Evolutionary conservation across 2,329 filamentous ascomycete genomes (phyloP).

Genomic region (Cladosporium sp.): DNA sequence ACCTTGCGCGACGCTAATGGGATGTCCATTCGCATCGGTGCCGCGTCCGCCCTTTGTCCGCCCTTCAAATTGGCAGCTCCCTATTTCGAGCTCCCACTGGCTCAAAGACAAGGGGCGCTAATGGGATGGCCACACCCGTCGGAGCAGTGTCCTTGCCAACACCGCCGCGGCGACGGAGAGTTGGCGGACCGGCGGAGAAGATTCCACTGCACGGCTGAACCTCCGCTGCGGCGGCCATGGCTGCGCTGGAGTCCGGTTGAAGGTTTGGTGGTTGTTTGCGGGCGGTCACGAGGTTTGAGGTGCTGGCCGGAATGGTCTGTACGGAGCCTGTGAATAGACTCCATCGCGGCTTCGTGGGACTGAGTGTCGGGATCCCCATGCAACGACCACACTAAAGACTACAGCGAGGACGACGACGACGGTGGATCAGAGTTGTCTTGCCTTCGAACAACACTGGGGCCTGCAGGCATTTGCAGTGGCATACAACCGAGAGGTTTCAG

Average conservation of each 20-base stretch:
- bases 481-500: no score
- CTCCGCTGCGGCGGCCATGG: not conserved
- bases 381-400: no score
- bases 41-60: not conserved
- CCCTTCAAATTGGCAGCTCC: not conserved
- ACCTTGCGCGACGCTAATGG: not conserved
- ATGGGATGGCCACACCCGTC: not conserved
- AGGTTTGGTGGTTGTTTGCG: not conserved
- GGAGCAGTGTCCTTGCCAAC: not conserved
- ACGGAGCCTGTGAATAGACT: not conserved
- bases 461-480: no score
- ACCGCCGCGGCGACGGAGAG: not conserved
- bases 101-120: not conserved
- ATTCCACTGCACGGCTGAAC: not conserved
- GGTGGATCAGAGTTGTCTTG: not conserved
- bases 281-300: no score
- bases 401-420: no score
- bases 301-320: no score
- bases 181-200: not conserved
- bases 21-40: not conserved
- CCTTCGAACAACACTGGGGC: not conserved
- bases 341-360: not conserved
- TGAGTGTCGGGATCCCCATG: not conserved
- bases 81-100: not conserved
- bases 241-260: not conserved